phyloP scores from a whole-genome alignment of 140 eudicot species.

The Anethum foeniculum region DNA sequence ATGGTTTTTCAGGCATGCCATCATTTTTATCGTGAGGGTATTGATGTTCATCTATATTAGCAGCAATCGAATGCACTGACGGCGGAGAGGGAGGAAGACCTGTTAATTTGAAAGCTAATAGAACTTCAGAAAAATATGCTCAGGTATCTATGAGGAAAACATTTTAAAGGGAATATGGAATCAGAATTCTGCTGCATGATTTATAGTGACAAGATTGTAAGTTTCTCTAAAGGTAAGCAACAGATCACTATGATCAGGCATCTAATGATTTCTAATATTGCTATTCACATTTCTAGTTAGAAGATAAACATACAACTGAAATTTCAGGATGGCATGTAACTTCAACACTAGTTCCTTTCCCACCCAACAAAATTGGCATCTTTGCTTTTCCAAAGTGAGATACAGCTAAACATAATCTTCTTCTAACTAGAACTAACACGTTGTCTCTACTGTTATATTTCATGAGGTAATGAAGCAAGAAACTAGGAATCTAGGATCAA shows the following conservation, averaged over 20 bases:
- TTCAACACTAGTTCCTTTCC: neutral
- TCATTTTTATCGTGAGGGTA: constrained; percentile 35
- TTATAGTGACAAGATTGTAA: neutral
- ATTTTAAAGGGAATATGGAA: neutral
- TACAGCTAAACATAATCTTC: neutral
- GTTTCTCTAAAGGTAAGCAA: neutral
- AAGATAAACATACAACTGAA: neutral
- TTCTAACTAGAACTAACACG: neutral
- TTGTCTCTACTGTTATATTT: neutral
- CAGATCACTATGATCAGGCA: neutral
- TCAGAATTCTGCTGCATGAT: neutral
- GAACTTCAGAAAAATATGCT: neutral
- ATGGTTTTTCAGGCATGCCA: constrained; percentile 55
- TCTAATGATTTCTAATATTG: neutral
- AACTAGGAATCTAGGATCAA: neutral
- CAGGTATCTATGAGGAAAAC: neutral
- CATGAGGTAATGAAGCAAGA: neutral
- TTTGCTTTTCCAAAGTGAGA: neutral
- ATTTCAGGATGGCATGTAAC: neutral
- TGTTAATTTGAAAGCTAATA: constrained; percentile 16
- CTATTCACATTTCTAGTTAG: neutral
- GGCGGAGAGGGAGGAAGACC: constrained; percentile 99
- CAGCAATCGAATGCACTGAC: constrained; percentile 34
- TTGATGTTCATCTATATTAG: constrained; percentile 39
- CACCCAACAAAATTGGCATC: neutral